phyloP scores from a whole-genome alignment of 2,329 filamentous ascomycete species.

The Colletotrichum agaves region DNA sequence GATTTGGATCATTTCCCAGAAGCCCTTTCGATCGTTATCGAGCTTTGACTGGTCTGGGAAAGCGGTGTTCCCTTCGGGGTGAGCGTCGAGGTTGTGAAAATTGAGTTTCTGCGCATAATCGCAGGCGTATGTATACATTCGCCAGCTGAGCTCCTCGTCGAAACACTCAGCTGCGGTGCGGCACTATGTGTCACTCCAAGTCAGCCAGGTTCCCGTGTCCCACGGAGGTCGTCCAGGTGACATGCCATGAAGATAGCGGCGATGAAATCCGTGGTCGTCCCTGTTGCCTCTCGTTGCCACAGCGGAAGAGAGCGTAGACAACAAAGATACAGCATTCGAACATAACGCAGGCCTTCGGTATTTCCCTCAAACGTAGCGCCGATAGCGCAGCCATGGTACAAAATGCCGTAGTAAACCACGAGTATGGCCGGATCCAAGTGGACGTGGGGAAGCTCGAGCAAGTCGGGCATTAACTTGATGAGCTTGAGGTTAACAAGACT shows the following conservation, averaged over 20 bases:
- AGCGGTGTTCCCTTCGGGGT: neutral
- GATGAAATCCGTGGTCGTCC: slow-evolving; percentile 45
- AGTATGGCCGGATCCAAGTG: slow-evolving; percentile 45
- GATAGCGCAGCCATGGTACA: slow-evolving; percentile 43
- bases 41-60: slow-evolving; percentile 1
- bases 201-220: fast-evolving
- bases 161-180: slow-evolving; percentile 46
- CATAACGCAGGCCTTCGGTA: neutral
- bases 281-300: slow-evolving; percentile 47
- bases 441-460: slow-evolving; percentile 44
- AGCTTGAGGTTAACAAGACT: slow-evolving; percentile 43
- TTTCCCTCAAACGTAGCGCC: neutral
- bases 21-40: slow-evolving; percentile 43
- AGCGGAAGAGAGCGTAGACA: slow-evolving; percentile 44
- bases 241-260: slow-evolving; percentile 45
- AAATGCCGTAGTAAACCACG: slow-evolving; percentile 46
- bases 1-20: slow-evolving; percentile 48
- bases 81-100: slow-evolving; percentile 45
- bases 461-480: slow-evolving; percentile 46
- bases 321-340: slow-evolving; percentile 40
- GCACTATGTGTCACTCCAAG: slow-evolving; percentile 18
- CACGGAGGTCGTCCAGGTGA: fast-evolving
- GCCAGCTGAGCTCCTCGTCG: slow-evolving; percentile 47
- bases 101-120: slow-evolving; percentile 46
- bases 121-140: slow-evolving; percentile 44